Base-by-base conservation (phyloP, 352 stramenopile genomes). In the Phytophthora constricta region DNA sequence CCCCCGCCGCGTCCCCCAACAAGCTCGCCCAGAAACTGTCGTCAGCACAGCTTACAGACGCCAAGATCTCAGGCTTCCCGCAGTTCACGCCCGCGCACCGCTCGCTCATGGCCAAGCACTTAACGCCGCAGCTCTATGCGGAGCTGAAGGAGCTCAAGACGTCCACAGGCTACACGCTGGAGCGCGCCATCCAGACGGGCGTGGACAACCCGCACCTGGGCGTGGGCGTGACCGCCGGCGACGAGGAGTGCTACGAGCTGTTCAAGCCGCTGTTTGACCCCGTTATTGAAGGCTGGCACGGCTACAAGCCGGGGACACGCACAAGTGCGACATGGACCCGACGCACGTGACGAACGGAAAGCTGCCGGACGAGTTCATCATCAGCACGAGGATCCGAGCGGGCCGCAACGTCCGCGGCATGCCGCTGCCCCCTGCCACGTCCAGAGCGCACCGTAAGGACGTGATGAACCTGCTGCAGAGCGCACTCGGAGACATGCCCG, bases 391-490 rank as follows among this genome's bases (percentile, higher is more conserved):
- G 45, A 93, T 97, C 45, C 84, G 90, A 19, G 87, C 91, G 8
- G 90, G 90, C 9, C 80, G 90, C 27, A 97, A 96, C 80, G 84
- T 97, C 57, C 76, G 79, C 57, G 82, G 81, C 20, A 83, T 95
- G 65, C 87, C 89, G 48, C 70, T 96, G 61, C 90, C 90, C 3
- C 89, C 87, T 3, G 76, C 82, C 33, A 97, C 93, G 64, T 87
- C 85, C 8, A 76, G 91, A 37, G 87, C 82, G 28, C 83, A 97
- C 62, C 87, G 90, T 39, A 81, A 91, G 42, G 84, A 95, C 55
- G 89, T 97, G 14, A 95, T 97, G 82, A 81, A 88, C 56, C 60
- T 92, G 53, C 87, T 97, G 61, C 67, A 95, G 50, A 69, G 74
- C 26, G 90, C 87, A 19, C 87, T 97, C 31, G 78, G 81, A 31